Evolutionary conservation across 1,284 basidiomycete genomes (phyloP), one percentile per base, ranked within the genome.

Genomic region (Phellopilus nigrolimitatus): DNA sequence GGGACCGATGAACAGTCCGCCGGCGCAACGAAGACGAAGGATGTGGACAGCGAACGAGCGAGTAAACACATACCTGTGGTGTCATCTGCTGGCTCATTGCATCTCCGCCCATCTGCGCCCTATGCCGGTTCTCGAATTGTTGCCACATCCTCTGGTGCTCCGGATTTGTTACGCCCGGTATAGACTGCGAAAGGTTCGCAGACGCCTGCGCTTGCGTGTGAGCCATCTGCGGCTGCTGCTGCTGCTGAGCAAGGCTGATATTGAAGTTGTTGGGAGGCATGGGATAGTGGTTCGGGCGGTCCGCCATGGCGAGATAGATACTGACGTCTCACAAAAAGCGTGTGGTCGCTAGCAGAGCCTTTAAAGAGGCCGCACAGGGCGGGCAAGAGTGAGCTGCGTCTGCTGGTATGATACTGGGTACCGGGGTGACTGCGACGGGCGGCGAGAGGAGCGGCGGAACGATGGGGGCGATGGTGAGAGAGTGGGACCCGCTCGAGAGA

Each of bases 261-360:
- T 12, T 12, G 34, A 55, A 51, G 53, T 51, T 51, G 31, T 33
- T 30, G 13, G 27, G 27, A 25, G 47, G 39, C 53, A 51, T 51
- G n/a, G 49, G 53, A 43, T 55, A 55, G 42, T 51, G 48, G 28
- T 55, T 55, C n/a, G 53, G 53, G 8, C 53, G 53, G 37, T 55
- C 53, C 33, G 53, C 49, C 53, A 55, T 55, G 17, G 27, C 33
- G 47, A 39, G 51, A 51, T 45, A 42, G 42, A 41, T 17, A 31
- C 36, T 22, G 41, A 47, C 47, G 53, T 49, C 47, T 54, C 47
- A 44, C 46, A 27, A 37, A 49, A 53, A 46, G 28, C 38, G 38
- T 25, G 27, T 15, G 27, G 46, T 40, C 41, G 33, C 39, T 44
- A 12, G 45, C 30, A 15, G 33, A n/a, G 40, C 30, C 30, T 41